phyloP scores from a whole-genome alignment of 306 rosid species.

The Inga leiocalycina region DNA sequence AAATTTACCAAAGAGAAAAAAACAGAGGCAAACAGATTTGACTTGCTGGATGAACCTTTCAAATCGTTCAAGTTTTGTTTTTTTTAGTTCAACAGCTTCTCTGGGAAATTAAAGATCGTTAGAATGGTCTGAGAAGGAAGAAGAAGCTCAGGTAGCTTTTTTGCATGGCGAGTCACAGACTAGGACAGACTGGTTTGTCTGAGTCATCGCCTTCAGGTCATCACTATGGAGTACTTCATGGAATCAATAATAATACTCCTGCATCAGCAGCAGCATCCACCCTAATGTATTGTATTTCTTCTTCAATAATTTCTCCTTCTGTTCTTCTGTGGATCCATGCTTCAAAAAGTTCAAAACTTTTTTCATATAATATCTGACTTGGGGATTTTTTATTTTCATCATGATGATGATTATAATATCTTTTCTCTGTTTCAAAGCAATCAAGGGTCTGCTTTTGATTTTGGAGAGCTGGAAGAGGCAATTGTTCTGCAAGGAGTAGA shows the following conservation, averaged over 20 bases:
- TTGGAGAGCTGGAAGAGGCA: constrained; percentile 96
- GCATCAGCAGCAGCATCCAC: constrained; percentile 45
- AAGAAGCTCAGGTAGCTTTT: not conserved
- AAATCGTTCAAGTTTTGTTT: constrained; percentile 33
- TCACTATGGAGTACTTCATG: constrained; percentile 81
- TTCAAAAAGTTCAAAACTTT: constrained; percentile 5
- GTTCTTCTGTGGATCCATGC: not conserved
- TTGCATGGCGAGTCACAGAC: constrained; percentile 82
- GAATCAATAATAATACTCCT: constrained; percentile 39
- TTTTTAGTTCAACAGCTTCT: constrained; percentile 31
- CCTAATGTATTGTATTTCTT: constrained; percentile 59
- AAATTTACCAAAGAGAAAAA: constrained; percentile 23
- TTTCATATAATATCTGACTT: constrained; percentile 7
- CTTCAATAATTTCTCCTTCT: constrained; percentile 14
- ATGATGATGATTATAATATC: not conserved
- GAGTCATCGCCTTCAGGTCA: constrained; percentile 77
- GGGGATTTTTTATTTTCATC: not conserved
- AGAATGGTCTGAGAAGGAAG: constrained; percentile 44
- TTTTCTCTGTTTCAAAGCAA: constrained; percentile 42
- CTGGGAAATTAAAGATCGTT: constrained; percentile 35
- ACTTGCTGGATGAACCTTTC: constrained; percentile 19
- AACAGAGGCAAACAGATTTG: constrained; percentile 44
- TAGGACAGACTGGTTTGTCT: constrained; percentile 74
- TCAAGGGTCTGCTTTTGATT: constrained; percentile 80
- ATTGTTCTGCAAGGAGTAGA: constrained; percentile 75